These are phyloP conservation scores for Populus nigra DNA, from an alignment of 345 rosid species.

Conservation along the genomic window DNA sequence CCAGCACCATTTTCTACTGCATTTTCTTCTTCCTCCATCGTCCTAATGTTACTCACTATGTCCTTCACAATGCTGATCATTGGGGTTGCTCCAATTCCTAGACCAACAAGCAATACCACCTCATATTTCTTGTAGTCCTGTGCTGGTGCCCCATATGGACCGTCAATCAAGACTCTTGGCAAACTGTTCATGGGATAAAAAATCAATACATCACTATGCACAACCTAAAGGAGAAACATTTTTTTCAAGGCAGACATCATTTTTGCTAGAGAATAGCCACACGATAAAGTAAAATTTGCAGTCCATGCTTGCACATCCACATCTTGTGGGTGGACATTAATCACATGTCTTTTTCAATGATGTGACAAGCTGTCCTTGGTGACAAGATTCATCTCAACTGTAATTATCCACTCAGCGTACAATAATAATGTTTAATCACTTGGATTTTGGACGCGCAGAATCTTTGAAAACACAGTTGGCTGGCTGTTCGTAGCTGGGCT, in stretches of 20 bases:
- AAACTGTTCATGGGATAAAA: slow-evolving; percentile 39
- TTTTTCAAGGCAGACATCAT: not conserved
- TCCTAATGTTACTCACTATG: slow-evolving; percentile 63
- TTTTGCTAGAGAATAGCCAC: not conserved
- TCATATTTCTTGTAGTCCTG: slow-evolving; percentile 80
- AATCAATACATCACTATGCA: not conserved
- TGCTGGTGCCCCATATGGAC: slow-evolving; percentile 90
- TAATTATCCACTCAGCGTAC: not conserved
- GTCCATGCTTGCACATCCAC: not conserved
- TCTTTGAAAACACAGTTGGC: not conserved
- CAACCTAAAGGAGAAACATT: not conserved
- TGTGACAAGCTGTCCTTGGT: not conserved
- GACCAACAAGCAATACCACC: slow-evolving; percentile 67
- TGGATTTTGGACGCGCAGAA: not conserved
- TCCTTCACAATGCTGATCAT: slow-evolving; percentile 87
- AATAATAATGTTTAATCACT: too few relatives aligned
- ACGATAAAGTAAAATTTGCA: too few relatives aligned
- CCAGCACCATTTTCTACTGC: slow-evolving; percentile 42
- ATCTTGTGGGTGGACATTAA: not conserved
- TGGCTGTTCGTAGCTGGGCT: not conserved
- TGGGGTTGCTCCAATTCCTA: slow-evolving; percentile 88
- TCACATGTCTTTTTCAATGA: not conserved
- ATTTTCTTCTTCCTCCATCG: slow-evolving; percentile 38
- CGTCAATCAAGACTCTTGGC: slow-evolving; percentile 69
- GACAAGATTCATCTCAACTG: not conserved